Base-by-base conservation (phyloP, 495 filamentous ascomycete species). In the Penicillium desertorum region DNA sequence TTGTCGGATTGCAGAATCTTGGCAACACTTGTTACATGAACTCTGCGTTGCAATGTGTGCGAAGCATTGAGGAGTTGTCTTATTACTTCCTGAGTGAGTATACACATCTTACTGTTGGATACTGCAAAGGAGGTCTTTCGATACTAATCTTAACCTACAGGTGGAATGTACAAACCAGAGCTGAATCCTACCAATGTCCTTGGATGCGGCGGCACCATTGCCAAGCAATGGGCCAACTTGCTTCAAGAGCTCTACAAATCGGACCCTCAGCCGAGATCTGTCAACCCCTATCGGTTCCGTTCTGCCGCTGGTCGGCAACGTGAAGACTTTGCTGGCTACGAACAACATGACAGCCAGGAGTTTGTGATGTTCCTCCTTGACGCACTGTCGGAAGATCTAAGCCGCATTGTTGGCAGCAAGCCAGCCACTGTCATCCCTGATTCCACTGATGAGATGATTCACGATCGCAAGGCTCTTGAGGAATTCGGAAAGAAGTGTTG, bases 11-110 rank as follows among this genome's bases (percentile, higher is more conserved):
- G 45, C 85, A 82, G 52, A 98, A 98, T 64, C 73, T 98, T 25
- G 94, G 94, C 17, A 98, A 98, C 63, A 97, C 94, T 0, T 98
- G 94, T 73, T 98, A 98, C 71, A 96, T 97, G 91, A 97, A 97
- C 72, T 96, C 94, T 16, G 94, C 95, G 20, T 73, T 97, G 49
- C 94, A 98, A 68, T 98, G 94, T 67, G 80, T 98, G 39, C 84
- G 92, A 34, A 92, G 88, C 60, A 89, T 96, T 3, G 89, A 95
- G 59, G 94, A 98, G 71, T 76, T 98, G 63, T 90, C 90, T 6
- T 83, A 87, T 57, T 98, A 96, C 71, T 98, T 98, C 71, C 73
- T 97, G 19, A 70, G 84, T 83, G 68, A 71, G 81, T 75, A 23
- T 43, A 12, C 16, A 4, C 25, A 25, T 6, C 4, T 56, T 11